Base-by-base conservation (phyloP, 306 rosid genomes). In the Casuarina equisetifolia region DNA sequence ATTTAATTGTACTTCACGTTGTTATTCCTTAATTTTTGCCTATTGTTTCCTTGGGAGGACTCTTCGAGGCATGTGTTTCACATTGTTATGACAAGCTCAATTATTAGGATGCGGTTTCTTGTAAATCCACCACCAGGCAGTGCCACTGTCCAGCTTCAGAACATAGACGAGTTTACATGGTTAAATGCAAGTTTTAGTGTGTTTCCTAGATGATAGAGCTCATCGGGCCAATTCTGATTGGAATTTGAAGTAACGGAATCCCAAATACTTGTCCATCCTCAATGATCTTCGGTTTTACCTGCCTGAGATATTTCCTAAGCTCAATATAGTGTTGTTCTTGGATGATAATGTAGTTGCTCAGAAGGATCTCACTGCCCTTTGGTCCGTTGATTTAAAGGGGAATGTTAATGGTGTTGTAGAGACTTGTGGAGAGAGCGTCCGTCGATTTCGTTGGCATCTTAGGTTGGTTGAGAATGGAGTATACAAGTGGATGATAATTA, bases 221-320 rank as follows among this genome's bases (percentile, higher is more conserved):
- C 99, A 91, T 84, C 87, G 90, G 67, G 88, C 88, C 59, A 87
- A 78, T 79, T 86, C 99, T 69, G 97, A 95, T 87, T 82, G 91
- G 82, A 95, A 95, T 84, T 80, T 91, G 76, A 95, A 95, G 90
- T 95, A 83, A 79, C 86, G 97, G 66, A 95, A 95, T 85, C 99
- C 99, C 1, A 95, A 95, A 82, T 95, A 95, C 78, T 80, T 95
- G 76, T 95, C 99, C 76, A 95, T 95, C 86, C 87, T 95, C 80
- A 95, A 95, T 86, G 97, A 95, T 84, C 96, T 95, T 42, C 97
- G 99, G n/a, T 95, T 92, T 86, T 95, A 95, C 89, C 88, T 95
- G 71, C 97, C 99, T n/a, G 88, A 92, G 78, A 85, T 92, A 80
- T 95, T 95, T 75, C 99, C 99, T 20, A 91, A 91, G 85, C 97